A percentile compares a stretch with the other conserved stretches of the same genome.
These are phyloP conservation scores for Ogataea degrootiae DNA, from an alignment of 805 yeast genomes.

Conservation along the genomic window DNA sequence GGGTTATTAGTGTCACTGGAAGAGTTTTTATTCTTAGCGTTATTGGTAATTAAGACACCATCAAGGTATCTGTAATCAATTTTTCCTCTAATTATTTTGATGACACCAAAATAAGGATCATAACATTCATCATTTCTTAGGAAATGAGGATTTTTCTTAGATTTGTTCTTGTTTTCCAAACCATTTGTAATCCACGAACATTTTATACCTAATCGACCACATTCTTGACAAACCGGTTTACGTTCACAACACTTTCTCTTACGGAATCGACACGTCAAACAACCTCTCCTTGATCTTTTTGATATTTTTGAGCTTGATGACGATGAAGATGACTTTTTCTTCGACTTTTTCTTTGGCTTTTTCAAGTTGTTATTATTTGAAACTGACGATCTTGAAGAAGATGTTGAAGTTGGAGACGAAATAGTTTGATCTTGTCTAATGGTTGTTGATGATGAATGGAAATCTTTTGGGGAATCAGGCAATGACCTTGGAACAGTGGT, in stretches of 20 bases:
- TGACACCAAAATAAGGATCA: conserved; percentile 21
- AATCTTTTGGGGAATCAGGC: conserved; percentile 10
- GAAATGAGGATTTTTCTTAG: conserved; percentile 18
- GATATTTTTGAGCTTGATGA: conserved; percentile 3
- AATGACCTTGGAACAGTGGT: conserved; percentile 11
- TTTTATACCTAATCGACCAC: conserved; percentile 18
- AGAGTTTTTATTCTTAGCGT: too few relatives aligned
- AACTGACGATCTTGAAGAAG: too few relatives aligned
- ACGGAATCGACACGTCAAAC: conserved; percentile 35
- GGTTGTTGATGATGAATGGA: not conserved
- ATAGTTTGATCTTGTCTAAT: not conserved
- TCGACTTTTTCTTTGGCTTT: not conserved
- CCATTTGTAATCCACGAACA: conserved; percentile 23
- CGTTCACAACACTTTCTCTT: conserved; percentile 41
- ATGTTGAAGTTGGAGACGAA: not conserved
- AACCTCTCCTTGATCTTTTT: conserved; percentile 29
- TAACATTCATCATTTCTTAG: conserved; percentile 21
- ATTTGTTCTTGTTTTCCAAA: conserved; percentile 20
- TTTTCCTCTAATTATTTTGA: conserved; percentile 21
- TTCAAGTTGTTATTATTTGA: not conserved
- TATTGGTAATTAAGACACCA: conserved; percentile 5
- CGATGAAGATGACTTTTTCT: not conserved
- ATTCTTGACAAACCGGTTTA: conserved; percentile 33
- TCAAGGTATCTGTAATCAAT: conserved; percentile 20
- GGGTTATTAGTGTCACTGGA: too few relatives aligned